A percentile compares a stretch with the other conserved stretches of the same genome.
Conservation (phyloP, 495 filamentous ascomycete genomes). For the Friedmanniomyces simplex region DNA sequence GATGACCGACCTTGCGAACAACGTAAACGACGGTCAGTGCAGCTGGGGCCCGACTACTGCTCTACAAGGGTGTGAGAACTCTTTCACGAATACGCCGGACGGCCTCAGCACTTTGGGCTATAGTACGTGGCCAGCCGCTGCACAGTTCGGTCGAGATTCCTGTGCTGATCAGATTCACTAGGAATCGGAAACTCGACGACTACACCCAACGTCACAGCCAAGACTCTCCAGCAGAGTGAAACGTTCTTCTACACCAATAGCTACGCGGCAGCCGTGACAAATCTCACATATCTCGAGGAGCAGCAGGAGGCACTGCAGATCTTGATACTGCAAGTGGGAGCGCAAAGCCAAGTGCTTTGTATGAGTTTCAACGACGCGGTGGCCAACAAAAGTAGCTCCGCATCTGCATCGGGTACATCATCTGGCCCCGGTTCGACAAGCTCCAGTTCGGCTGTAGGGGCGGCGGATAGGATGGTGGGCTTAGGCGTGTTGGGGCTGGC, state of each 20-base stretch:
- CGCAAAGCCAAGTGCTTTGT: background rate
- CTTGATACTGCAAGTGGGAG: background rate
- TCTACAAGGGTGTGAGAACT: background rate
- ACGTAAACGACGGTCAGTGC: background rate
- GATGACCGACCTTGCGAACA: background rate
- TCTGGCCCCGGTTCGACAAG: background rate
- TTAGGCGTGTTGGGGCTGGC: background rate
- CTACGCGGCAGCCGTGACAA: background rate
- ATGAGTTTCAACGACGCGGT: background rate
- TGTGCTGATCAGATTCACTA: background rate
- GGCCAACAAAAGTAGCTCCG: background rate
- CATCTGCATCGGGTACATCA: background rate
- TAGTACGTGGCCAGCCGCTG: background rate
- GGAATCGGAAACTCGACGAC: background rate
- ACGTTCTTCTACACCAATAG: background rate
- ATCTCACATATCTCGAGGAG: background rate
- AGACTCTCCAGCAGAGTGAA: background rate
- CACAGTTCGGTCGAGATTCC: background rate
- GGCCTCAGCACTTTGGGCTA: background rate
- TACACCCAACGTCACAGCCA: background rate
- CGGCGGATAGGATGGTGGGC: background rate
- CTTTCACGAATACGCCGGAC: background rate
- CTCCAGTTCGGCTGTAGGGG: background rate
- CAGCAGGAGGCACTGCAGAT: background rate
- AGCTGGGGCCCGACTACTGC: background rate